These are phyloP conservation scores for Escallonia rubra DNA, from an alignment of 129 eudicot species.

Conservation along the genomic window DNA sequence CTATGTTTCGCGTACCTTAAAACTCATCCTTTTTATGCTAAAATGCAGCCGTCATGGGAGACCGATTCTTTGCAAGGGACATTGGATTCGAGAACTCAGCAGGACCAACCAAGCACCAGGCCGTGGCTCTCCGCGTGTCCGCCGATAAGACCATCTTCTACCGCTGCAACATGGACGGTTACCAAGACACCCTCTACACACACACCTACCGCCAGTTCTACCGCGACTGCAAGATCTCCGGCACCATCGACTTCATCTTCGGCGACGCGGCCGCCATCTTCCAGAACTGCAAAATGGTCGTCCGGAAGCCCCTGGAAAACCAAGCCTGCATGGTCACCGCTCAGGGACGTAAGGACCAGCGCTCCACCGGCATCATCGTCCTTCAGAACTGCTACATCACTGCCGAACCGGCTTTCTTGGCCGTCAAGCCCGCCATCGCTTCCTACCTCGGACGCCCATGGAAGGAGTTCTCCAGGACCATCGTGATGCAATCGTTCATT, in stretches of 20 bases:
- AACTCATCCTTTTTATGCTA: background rate
- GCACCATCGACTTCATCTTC: constrained; percentile 65
- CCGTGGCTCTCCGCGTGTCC: constrained; percentile 56
- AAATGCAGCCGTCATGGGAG: constrained; percentile 53
- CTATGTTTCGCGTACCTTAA: background rate
- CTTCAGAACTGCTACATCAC: constrained; percentile 42
- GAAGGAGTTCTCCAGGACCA: constrained; percentile 44
- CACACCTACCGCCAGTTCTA: constrained; percentile 55
- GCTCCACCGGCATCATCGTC: constrained; percentile 17
- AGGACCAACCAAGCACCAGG: constrained; percentile 54
- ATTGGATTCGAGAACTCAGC: constrained; percentile 62
- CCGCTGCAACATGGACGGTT: constrained; percentile 42
- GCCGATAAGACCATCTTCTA: constrained; percentile 41
- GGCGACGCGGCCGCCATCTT: constrained; percentile 43
- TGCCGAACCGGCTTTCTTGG: constrained; percentile 12
- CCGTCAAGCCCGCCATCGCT: background rate
- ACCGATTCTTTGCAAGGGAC: constrained; percentile 57
- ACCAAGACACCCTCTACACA: constrained; percentile 50
- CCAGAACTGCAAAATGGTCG: constrained; percentile 50
- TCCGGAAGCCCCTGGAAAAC: constrained; percentile 32
- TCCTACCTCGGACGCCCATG: constrained; percentile 58
- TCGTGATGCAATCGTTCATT: constrained; percentile 40
- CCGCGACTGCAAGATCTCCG: constrained; percentile 45
- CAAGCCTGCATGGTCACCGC: constrained; percentile 54
- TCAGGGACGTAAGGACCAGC: constrained; percentile 33